These are phyloP conservation scores for Lactarius hengduanensis DNA, from an alignment of 768 basidiomycete species.

Conservation along the genomic window DNA sequence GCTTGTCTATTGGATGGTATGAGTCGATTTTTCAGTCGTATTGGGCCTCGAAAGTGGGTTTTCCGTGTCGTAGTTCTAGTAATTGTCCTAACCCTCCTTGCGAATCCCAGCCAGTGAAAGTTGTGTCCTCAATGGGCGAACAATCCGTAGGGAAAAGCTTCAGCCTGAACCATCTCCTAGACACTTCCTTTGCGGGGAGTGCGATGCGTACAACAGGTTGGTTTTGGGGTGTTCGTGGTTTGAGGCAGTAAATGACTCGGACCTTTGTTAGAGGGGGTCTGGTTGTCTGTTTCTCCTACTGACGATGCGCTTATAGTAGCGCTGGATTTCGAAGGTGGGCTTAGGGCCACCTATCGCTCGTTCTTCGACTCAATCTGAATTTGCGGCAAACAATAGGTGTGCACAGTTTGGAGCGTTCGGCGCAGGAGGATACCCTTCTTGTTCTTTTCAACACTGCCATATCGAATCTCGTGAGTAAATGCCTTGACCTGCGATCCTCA, in stretches of 20 bases:
- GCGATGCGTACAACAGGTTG: conserved; percentile 60
- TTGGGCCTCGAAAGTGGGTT: conserved; percentile 51
- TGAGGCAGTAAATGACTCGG: not conserved
- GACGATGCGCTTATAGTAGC: conserved; percentile 54
- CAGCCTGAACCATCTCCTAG: conserved; percentile 56
- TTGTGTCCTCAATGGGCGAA: conserved; percentile 69
- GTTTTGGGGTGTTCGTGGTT: not conserved
- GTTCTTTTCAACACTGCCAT: conserved; percentile 66
- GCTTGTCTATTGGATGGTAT: conserved; percentile 61
- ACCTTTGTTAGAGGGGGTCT: conserved; percentile 49
- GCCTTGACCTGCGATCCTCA: not conserved
- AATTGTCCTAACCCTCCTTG: not conserved
- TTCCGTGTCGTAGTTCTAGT: not conserved
- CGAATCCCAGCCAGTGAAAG: conserved; percentile 51
- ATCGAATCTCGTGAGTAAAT: conserved; percentile 50
- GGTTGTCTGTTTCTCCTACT: conserved; percentile 68
- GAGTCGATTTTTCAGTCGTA: conserved; percentile 64
- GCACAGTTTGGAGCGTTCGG: conserved; percentile 61
- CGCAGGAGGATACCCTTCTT: conserved; percentile 61
- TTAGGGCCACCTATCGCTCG: not conserved
- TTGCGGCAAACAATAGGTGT: conserved; percentile 42
- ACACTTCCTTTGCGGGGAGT: conserved; percentile 64
- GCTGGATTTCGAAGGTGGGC: conserved; percentile 60
- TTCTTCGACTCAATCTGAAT: not conserved
- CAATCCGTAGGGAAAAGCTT: conserved; percentile 66